phyloP scores from a whole-genome alignment of 352 stramenopile species.

The Phytophthora rubi region DNA sequence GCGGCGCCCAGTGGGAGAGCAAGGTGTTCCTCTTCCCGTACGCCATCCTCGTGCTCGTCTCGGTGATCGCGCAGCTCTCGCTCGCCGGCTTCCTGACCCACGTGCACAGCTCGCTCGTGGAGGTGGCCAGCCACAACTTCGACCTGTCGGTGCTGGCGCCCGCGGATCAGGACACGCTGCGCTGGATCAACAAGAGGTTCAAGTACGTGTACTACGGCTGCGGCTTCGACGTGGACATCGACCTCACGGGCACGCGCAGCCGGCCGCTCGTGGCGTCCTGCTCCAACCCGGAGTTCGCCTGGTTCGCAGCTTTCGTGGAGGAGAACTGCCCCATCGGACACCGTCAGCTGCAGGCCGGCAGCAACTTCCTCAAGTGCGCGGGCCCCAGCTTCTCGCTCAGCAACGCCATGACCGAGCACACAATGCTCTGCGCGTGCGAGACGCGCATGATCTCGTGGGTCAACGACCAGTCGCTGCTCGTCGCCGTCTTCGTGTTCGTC shows the following conservation, averaged over 20 bases:
- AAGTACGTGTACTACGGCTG: conserved; percentile 79
- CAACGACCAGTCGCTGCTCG: conserved; percentile 79
- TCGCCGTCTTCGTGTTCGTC: conserved; percentile 80
- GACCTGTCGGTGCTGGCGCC: conserved; percentile 61
- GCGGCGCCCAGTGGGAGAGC: conserved; percentile 85
- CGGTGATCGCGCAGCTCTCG: conserved; percentile 78
- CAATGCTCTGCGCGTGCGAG: conserved; percentile 86
- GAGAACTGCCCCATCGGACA: conserved; percentile 73
- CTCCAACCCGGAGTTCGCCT: conserved; percentile 60
- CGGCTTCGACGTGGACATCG: conserved; percentile 69
- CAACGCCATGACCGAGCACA: conserved; percentile 74
- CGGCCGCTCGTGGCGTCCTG: conserved; percentile 59
- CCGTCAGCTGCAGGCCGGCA: conserved; percentile 56
- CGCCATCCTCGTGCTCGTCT: conserved; percentile 79
- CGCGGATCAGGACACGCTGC: conserved; percentile 68
- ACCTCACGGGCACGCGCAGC: conserved; percentile 46
- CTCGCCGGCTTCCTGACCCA: conserved; percentile 84
- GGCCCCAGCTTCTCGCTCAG: conserved; percentile 66
- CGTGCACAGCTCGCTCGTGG: conserved; percentile 75
- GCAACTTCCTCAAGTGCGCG: conserved; percentile 75
- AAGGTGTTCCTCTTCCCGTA: conserved; percentile 89
- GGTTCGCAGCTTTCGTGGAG: conserved; percentile 79
- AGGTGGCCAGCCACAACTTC: conserved; percentile 73
- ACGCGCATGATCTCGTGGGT: conserved; percentile 81
- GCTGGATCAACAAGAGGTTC: conserved; percentile 83